A percentile compares a stretch with the other conserved stretches of the same genome.
Conservation (phyloP, 2,329 filamentous ascomycete genomes). For the Davidsoniella australis region DNA sequence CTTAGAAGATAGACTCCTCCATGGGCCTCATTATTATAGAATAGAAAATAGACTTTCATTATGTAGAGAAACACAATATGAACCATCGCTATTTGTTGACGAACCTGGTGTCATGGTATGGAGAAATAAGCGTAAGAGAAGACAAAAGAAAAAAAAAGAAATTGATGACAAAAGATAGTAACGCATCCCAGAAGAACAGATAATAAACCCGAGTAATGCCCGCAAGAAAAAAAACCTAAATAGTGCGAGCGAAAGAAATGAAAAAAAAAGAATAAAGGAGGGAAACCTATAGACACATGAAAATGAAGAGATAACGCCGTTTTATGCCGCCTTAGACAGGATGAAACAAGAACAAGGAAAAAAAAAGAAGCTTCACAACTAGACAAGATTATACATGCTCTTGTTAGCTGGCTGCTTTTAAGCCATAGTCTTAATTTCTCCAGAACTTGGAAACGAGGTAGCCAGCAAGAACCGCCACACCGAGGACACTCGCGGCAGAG, state of each 20-base stretch:
- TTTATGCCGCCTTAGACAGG: background rate
- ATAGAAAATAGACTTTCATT: too few species aligned
- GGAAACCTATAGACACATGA: slow-evolving; percentile 6
- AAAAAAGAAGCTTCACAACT: too few species aligned
- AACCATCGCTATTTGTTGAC: slow-evolving; percentile 2
- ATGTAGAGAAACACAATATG: background rate
- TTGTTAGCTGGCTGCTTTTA: background rate
- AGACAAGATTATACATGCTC: background rate
- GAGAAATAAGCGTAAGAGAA: slow-evolving; percentile 20
- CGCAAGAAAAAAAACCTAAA: slow-evolving; percentile 3
- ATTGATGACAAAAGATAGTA: slow-evolving; percentile 1
- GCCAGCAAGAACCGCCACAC: slow-evolving; percentile 23
- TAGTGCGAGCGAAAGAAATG: slow-evolving; percentile 5
- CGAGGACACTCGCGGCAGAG: slow-evolving; percentile 21
- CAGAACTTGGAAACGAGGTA: slow-evolving; percentile 16
- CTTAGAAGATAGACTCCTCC: background rate
- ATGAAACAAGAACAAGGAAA: background rate
- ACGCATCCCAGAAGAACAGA: background rate
- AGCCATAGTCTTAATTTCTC: background rate
- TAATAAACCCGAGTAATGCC: slow-evolving; percentile 5
- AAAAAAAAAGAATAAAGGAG: slow-evolving; percentile 11
- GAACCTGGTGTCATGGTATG: background rate
- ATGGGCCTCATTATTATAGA: too few species aligned
- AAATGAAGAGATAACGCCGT: slow-evolving; percentile 6
- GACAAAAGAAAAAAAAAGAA: slow-evolving; percentile 9